Conservation (phyloP, 768 basidiomycete species). For the Amanita rubescens region DNA sequence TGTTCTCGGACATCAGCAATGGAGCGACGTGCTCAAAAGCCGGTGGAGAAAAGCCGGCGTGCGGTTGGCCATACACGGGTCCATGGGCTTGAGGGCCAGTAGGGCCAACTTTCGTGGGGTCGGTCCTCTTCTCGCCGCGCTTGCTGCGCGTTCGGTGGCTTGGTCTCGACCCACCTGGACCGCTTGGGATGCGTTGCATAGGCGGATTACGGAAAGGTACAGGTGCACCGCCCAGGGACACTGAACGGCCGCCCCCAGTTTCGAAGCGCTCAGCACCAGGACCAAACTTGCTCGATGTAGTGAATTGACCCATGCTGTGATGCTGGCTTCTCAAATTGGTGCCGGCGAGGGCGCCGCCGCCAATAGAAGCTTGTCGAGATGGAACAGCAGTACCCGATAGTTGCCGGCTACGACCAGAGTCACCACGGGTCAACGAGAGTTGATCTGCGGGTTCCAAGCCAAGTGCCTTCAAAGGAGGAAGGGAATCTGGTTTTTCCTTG, state of each 20-base stretch:
- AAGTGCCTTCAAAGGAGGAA: conserved; percentile 85
- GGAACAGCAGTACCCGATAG: conserved; percentile 36
- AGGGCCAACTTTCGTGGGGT: conserved; percentile 34
- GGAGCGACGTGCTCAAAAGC: conserved; percentile 67
- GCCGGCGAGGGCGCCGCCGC: conserved; percentile 32
- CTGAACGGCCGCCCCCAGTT: conserved; percentile 36
- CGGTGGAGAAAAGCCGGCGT: conserved; percentile 18
- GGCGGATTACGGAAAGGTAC: conserved; percentile 49
- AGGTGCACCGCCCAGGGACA: conserved; percentile 47
- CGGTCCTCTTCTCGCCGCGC: conserved; percentile 75
- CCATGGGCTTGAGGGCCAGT: conserved; percentile 31
- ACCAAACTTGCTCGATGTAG: conserved; percentile 48
- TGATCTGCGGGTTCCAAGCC: conserved; percentile 79
- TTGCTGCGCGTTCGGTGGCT: conserved; percentile 68
- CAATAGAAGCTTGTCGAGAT: conserved; percentile 40
- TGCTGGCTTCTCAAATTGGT: conserved; percentile 29
- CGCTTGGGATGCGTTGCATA: conserved; percentile 66
- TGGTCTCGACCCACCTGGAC: conserved; percentile 40
- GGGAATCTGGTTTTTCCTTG: conserved; percentile 88
- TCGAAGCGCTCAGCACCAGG: conserved; percentile 61
- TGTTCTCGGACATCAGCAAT: conserved; percentile 70
- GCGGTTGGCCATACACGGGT: conserved; percentile 23
- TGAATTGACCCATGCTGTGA: conserved; percentile 63
- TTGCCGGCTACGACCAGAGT: conserved; percentile 55
- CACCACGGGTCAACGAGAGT: conserved; percentile 48